These are phyloP conservation scores for Cyphellophora europaea DNA, from an alignment of 2,329 filamentous ascomycete genomes.

Conservation along the genomic window DNA sequence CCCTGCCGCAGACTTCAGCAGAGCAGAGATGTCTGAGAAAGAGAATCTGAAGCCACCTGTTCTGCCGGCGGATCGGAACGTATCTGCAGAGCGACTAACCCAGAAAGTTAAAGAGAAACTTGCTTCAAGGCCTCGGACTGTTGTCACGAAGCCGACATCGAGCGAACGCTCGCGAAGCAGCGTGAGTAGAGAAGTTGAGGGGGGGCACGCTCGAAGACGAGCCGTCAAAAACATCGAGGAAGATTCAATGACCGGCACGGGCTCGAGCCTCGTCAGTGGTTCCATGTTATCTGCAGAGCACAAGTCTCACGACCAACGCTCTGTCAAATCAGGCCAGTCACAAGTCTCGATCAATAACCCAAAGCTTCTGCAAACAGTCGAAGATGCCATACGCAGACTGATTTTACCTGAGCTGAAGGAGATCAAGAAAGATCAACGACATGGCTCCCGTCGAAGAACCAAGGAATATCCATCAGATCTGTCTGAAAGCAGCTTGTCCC, in stretches of 20 bases:
- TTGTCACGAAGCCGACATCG: slow-evolving; percentile 29
- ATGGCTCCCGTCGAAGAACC: slow-evolving; percentile 47
- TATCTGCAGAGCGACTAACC: slow-evolving; percentile 57
- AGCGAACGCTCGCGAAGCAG: slow-evolving; percentile 26
- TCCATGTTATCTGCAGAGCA: slow-evolving; percentile 43
- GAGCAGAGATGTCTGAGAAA: slow-evolving; percentile 24
- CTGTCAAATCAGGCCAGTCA: slow-evolving; percentile 49
- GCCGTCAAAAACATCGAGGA: slow-evolving; percentile 44
- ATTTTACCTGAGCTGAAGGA: slow-evolving; percentile 88
- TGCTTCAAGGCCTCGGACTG: slow-evolving; percentile 39
- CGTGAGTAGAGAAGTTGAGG: slow-evolving; percentile 33
- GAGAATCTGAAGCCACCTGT: slow-evolving; percentile 51
- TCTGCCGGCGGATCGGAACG: slow-evolving; percentile 50
- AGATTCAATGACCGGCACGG: slow-evolving; percentile 44
- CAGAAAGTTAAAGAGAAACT: slow-evolving; percentile 63
- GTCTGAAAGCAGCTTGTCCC: slow-evolving; percentile 45
- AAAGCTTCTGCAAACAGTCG: slow-evolving; percentile 79
- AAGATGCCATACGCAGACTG: slow-evolving; percentile 81
- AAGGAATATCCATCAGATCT: slow-evolving; percentile 46
- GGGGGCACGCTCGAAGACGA: slow-evolving; percentile 32
- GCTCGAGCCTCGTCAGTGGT: slow-evolving; percentile 50
- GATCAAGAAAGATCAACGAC: slow-evolving; percentile 77
- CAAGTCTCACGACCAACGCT: slow-evolving; percentile 47
- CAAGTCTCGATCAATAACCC: slow-evolving; percentile 84
- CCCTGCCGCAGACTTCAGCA: slow-evolving; percentile 25